Evolutionary conservation across 495 filamentous ascomycete species (phyloP).

Genomic region (Aspergillus affinis): DNA sequence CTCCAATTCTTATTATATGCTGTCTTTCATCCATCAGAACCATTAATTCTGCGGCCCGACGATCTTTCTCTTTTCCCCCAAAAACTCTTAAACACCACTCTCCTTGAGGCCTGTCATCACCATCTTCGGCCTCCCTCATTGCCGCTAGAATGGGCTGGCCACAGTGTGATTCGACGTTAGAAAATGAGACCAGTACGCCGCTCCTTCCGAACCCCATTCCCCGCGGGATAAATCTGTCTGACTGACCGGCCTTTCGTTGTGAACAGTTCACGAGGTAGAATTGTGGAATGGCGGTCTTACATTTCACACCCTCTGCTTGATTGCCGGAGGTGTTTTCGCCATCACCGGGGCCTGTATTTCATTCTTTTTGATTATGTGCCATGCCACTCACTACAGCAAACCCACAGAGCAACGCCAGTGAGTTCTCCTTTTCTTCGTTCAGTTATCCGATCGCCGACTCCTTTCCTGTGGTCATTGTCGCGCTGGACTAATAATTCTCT

Average conservation of each 20-base stretch:
- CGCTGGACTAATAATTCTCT: slow-evolving; percentile 17
- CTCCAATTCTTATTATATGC: neutral
- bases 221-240: neutral
- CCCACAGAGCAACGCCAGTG: slow-evolving; percentile 82
- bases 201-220: neutral
- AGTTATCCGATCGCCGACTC: neutral
- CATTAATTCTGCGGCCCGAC: slow-evolving; percentile 6
- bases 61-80: neutral
- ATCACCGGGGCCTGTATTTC: slow-evolving; percentile 44
- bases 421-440: slow-evolving; percentile 36
- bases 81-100: neutral
- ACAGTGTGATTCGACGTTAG: slow-evolving; percentile 49
- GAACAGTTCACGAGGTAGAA: slow-evolving; percentile 39
- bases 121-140: slow-evolving; percentile 7
- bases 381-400: slow-evolving; percentile 81
- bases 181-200: slow-evolving; percentile 43
- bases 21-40: slow-evolving; percentile 7
- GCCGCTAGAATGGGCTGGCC: slow-evolving; percentile 49
- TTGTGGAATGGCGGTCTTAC: slow-evolving; percentile 50
- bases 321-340: slow-evolving; percentile 49
- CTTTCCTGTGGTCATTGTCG: neutral
- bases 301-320: slow-evolving; percentile 48
- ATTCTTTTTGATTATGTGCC: slow-evolving; percentile 62
- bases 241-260: neutral
- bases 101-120: slow-evolving; percentile 2